Conservation (phyloP, 352 stramenopile genomes). For the Labyrinthula sp. region DNA sequence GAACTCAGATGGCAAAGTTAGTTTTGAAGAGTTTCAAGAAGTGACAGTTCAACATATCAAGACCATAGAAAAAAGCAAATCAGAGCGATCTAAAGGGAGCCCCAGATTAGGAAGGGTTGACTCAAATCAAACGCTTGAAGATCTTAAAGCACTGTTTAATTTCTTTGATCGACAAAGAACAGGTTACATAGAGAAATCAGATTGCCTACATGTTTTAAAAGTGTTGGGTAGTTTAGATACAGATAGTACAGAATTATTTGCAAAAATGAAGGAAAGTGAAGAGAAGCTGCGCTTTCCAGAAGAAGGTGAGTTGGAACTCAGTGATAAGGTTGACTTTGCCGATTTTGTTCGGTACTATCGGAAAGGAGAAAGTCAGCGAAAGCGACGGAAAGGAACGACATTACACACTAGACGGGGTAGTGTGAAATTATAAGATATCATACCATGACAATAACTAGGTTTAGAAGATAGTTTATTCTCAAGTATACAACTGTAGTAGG, state of each 20-base stretch:
- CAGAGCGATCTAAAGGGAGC: too few species aligned
- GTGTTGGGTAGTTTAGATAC: slow-evolving; percentile 3
- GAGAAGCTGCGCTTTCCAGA: too few species aligned
- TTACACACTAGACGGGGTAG: too few species aligned
- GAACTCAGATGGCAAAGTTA: slow-evolving; percentile 24
- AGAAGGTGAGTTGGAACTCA: too few species aligned
- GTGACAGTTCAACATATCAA: slow-evolving; percentile 14
- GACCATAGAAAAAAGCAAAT: too few species aligned
- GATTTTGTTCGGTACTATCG: slow-evolving; percentile 25
- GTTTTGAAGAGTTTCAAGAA: slow-evolving; percentile 17
- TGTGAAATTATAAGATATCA: too few species aligned
- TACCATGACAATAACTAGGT: too few species aligned
- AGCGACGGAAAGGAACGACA: too few species aligned
- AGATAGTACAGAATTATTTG: neutral
- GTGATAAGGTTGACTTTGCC: slow-evolving; percentile 12
- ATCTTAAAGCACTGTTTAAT: slow-evolving; percentile 21
- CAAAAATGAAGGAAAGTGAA: slow-evolving; percentile 8
- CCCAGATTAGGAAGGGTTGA: too few species aligned
- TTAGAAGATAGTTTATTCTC: too few species aligned
- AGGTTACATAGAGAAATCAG: slow-evolving; percentile 22
- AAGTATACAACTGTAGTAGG: too few species aligned
- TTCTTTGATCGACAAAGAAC: slow-evolving; percentile 20
- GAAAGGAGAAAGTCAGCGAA: slow-evolving; percentile 15
- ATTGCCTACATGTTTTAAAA: slow-evolving; percentile 18
- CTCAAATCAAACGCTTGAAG: too few species aligned